These are phyloP conservation scores for Excoecaria agallocha DNA, from an alignment of 345 rosid genomes.

Conservation along the genomic window DNA sequence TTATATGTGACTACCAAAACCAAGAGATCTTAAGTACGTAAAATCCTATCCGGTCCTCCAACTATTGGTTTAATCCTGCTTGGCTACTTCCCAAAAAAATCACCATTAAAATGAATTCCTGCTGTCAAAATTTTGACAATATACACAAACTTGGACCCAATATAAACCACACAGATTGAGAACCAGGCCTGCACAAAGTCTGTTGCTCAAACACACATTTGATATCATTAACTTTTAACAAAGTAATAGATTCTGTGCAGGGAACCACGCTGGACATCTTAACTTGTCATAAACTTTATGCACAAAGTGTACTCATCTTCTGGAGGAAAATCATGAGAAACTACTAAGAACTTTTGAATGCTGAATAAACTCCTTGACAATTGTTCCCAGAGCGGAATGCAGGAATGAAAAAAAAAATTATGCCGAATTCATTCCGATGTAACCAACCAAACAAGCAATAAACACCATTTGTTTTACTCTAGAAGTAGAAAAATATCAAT, in stretches of 20 bases:
- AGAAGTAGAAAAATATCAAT: background rate
- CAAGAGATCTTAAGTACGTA: background rate
- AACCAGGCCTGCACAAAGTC: background rate
- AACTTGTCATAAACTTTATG: background rate
- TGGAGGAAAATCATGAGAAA: background rate
- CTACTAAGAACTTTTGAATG: background rate
- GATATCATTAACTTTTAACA: background rate
- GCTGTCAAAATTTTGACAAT: background rate
- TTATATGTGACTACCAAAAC: background rate
- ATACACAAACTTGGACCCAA: background rate
- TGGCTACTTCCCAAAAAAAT: background rate
- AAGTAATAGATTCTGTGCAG: background rate
- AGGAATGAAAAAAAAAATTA: background rate
- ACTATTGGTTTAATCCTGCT: slow-evolving; percentile 1
- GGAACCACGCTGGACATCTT: background rate
- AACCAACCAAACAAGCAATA: background rate
- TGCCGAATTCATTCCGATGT: background rate
- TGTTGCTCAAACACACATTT: background rate
- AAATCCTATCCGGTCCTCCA: background rate
- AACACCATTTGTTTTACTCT: background rate
- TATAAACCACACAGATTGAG: background rate
- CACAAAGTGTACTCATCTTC: background rate
- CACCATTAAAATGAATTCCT: background rate
- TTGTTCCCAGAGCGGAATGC: background rate
- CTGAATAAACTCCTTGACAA: background rate